Conservation (phyloP, 345 rosid genomes). For the Combretum micranthum region DNA sequence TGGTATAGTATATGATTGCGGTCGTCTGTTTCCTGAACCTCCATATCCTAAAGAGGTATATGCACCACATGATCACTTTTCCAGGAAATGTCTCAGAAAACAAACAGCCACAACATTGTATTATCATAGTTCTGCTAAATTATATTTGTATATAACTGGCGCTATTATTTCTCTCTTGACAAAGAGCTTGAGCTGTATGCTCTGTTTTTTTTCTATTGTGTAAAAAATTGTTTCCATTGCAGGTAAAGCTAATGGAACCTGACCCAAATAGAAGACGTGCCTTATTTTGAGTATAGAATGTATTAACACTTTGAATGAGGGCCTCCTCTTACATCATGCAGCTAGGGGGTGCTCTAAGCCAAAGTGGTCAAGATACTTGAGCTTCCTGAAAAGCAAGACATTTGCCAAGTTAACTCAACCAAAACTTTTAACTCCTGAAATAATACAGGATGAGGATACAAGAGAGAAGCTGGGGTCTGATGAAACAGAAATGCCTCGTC, state of each 20-base stretch:
- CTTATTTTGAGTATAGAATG: slow-evolving; percentile 73
- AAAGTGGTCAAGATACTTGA: slow-evolving; percentile 80
- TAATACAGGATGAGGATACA: slow-evolving; percentile 22
- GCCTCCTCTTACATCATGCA: slow-evolving; percentile 70
- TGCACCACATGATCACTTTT: neutral
- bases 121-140: too few relatives aligned
- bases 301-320: slow-evolving; percentile 84
- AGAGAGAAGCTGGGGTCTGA: slow-evolving; percentile 19
- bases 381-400: slow-evolving; percentile 91
- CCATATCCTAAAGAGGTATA: slow-evolving; percentile 93
- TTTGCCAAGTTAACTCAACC: slow-evolving; percentile 79
- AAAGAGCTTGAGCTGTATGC: neutral
- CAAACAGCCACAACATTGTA: too few relatives aligned
- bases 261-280: slow-evolving; percentile 48
- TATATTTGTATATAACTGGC: too few relatives aligned
- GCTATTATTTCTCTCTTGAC: neutral
- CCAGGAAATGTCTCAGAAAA: too few relatives aligned
- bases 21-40: slow-evolving; percentile 88
- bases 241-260: slow-evolving; percentile 70
- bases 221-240: slow-evolving; percentile 6
- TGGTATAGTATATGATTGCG: slow-evolving; percentile 79
- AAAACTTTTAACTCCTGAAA: slow-evolving; percentile 36
- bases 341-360: slow-evolving; percentile 75
- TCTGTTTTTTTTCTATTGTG: neutral
- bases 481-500: slow-evolving; percentile 43